Evolutionary conservation across 1,139 yeast species (phyloP), one percentile per base, ranked within the genome.

Genomic region (Entelexis sorbosivorans): DNA sequence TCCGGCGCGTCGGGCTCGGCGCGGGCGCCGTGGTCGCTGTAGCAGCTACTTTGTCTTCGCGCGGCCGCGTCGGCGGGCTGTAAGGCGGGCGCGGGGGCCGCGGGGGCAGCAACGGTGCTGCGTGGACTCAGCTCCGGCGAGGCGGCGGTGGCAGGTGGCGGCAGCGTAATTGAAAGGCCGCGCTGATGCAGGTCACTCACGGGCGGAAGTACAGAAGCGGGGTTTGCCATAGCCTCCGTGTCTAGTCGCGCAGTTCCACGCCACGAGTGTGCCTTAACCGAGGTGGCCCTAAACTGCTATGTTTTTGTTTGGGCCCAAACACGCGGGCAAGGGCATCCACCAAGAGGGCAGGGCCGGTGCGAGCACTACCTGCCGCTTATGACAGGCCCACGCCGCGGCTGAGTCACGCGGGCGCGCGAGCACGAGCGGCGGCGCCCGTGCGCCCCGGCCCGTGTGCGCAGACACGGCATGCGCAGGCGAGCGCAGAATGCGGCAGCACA

Each of bases 301-400:
- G 46, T 43, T 43, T 43, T 43, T 32, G 38, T 43, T 31, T 31
- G 46, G 46, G 20, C 33, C 7, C 35, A 43, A 32, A 17, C 29
- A 20, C 38, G 20, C 46, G 46, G 46, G 46, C 46, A 31, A 43
- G 46, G 46, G 46, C 35, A 19, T 16, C 45, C 28, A 29, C 45
- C 34, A 16, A 16, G 38, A n/a, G n/a, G 34, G 35, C 38, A 11
- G 29, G 29, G 32, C 29, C 40, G 29, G 17, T 13, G 43, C 20
- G 20, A 16, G 38, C 38, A 14, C 20, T 31, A 22, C 38, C 38
- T 31, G 29, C 31, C 46, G 46, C 38, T 32, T 32, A 20, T 22
- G 34, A 29, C 38, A 28, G 44, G 44, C 44, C 35, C 26, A 13
- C 13, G 14, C 14, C 26, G 20, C 24, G 44, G 24, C 35, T 29